Evolutionary conservation across 192 early-diverging fungal species (phyloP), one percentile per base, ranked within the genome.

Genomic region (Fimicolochytrium jonesii): DNA sequence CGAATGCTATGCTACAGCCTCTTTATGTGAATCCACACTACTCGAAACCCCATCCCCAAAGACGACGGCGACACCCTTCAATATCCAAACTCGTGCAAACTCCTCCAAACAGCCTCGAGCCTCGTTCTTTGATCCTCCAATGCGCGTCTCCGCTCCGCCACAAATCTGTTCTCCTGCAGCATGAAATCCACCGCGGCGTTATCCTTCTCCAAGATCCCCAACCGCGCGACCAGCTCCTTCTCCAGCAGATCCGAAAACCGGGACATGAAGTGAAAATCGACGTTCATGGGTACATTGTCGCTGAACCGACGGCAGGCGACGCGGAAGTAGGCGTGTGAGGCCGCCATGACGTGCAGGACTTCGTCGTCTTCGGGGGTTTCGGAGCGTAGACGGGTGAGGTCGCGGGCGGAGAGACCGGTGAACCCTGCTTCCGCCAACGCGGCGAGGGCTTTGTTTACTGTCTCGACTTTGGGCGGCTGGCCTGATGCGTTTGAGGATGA

Each of bases 211-310:
- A 77, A 54, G 17, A 77, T 49, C 9, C 72, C 72, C 18, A 77
- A 46, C 22, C 61, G 44, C 7, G 56, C 64, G 2, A 77, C 59
- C 22, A 74, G 43, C 65, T 77, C 76, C 67, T 74, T 74, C 54
- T 77, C 76, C 20, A 77, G 32, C 41, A 58, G 7, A 37, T 72
- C 65, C 6, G 62, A 66, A 66, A 77, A 73, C 46, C 56, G 39
- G 26, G 44, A 44, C 59, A 77, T 29, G 33, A 77, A 77, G 39
- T 74, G 71, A 36, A 48, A 77, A 32, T 77, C 76, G 42, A 77
- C 54, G 23, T 47, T 37, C 72, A 71, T 70, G 6, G 71, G 71
- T 0, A 77, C 56, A n/a, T 58, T 64, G 58, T 77, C 76, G 11
- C 61, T 52, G 23, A 74, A 57, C 32, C 76, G 45, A 22, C 59